Conservation (phyloP, 78 protist species). For the Polysphondylium violaceum region DNA sequence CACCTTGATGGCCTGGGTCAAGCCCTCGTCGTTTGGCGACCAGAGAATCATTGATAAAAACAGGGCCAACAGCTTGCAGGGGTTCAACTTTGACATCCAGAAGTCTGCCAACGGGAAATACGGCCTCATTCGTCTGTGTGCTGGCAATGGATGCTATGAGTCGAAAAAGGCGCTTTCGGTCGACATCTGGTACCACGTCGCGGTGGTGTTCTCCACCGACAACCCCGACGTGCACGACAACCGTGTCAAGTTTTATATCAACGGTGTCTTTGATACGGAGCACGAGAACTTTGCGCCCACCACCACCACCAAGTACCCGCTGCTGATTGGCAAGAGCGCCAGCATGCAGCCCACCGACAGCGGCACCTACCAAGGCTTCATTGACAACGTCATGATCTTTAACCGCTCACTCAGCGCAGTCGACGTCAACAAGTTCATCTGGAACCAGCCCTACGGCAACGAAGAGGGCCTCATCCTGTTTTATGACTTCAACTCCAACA, state of each 20-base stretch:
- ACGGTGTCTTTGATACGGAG: conserved; percentile 12
- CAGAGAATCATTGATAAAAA: conserved; percentile 61
- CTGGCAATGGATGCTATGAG: conserved; percentile 6
- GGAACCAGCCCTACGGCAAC: conserved; percentile 8
- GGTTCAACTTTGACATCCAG: conserved; percentile 52
- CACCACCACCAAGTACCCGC: neutral
- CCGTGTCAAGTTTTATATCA: conserved; percentile 9
- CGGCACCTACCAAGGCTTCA: conserved; percentile 7
- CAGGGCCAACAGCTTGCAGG: neutral
- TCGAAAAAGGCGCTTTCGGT: neutral
- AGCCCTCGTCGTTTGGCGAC: conserved; percentile 46
- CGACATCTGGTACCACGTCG: conserved; percentile 51
- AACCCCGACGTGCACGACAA: conserved; percentile 13
- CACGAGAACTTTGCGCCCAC: conserved; percentile 34
- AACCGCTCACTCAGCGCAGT: conserved; percentile 9
- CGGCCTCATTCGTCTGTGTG: conserved; percentile 39
- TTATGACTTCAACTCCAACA: conserved; percentile 29
- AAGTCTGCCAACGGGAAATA: neutral
- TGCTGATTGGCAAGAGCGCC: conserved; percentile 7
- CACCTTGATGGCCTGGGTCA: conserved; percentile 60
- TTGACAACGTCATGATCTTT: conserved; percentile 39
- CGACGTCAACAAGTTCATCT: neutral
- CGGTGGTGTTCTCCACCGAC: neutral
- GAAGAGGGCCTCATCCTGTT: neutral
- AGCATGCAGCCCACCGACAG: neutral